Evolutionary conservation across 2,329 filamentous ascomycete species (phyloP).

Genomic region (Cercospora nicotianae): DNA sequence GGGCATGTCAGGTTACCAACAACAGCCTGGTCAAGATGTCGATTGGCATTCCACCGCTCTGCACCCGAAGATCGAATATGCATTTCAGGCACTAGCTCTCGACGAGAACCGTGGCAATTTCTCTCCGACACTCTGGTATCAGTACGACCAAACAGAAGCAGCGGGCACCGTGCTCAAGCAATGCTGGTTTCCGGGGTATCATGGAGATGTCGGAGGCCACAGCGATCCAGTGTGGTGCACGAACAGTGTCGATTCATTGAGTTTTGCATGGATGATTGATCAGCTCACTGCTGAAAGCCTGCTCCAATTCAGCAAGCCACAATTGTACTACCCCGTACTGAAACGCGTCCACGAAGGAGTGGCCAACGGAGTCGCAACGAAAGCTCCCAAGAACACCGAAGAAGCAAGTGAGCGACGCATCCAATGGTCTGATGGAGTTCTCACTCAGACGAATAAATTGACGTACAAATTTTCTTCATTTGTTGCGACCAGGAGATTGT

Average conservation of each 20-base stretch:
- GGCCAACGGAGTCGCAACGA: conserved; percentile 3
- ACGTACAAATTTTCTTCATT: conserved; percentile 18
- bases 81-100: conserved; percentile 55
- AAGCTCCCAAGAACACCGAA: conserved; percentile 16
- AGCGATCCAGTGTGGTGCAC: conserved; percentile 31
- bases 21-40: conserved; percentile 20
- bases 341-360: conserved; percentile 18
- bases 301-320: conserved; percentile 20
- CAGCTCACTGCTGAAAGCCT: conserved; percentile 23
- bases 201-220: conserved; percentile 53
- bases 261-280: conserved; percentile 44
- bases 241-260: conserved; percentile 37
- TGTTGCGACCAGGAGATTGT: conserved; percentile 17
- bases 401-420: conserved; percentile 23
- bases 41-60: conserved; percentile 24
- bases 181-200: conserved; percentile 56
- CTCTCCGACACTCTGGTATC: conserved; percentile 50
- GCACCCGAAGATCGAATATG: conserved; percentile 46
- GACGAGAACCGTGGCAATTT: conserved; percentile 54
- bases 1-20: conserved; percentile 24
- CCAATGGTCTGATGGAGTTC: conserved; percentile 21
- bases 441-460: conserved; percentile 16
- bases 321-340: conserved; percentile 22
- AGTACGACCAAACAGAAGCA: conserved; percentile 21
- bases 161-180: conserved; percentile 44